Conservation (phyloP, 257 asterid species). For the Penstemon davidsonii region DNA sequence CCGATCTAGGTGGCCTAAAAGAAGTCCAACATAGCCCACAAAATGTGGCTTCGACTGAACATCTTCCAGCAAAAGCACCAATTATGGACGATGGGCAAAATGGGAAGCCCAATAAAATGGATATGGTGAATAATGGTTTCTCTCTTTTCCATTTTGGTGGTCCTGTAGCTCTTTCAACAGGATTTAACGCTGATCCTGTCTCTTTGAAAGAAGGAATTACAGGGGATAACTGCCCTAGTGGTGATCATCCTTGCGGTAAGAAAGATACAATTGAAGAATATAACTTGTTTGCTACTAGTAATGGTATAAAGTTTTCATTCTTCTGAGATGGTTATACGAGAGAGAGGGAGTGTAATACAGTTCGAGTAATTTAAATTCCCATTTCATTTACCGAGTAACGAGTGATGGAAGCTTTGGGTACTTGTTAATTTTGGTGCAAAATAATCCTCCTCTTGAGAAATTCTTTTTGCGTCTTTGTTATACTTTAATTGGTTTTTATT, state of each 20-base stretch:
- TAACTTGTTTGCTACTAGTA: slow-evolving; percentile 82
- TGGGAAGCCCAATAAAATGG: slow-evolving; percentile 45
- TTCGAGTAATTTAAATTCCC: slow-evolving; percentile 23
- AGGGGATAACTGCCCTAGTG: slow-evolving; percentile 35
- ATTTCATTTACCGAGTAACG: slow-evolving; percentile 39
- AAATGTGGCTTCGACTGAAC: no score
- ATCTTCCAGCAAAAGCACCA: slow-evolving; percentile 29
- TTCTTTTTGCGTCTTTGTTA: slow-evolving; percentile 23
- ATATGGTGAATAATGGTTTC: slow-evolving; percentile 53
- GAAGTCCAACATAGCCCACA: slow-evolving; percentile 12
- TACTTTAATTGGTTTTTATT: slow-evolving; percentile 21
- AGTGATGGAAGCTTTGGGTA: slow-evolving; percentile 29
- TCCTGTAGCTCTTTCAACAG: slow-evolving; percentile 75
- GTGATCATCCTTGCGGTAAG: slow-evolving; percentile 43
- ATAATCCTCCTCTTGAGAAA: slow-evolving; percentile 36
- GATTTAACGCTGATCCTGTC: slow-evolving; percentile 10
- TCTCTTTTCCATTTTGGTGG: slow-evolving; percentile 96
- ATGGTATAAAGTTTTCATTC: slow-evolving; percentile 78
- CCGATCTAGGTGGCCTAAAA: slow-evolving; percentile 39
- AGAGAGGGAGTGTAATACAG: slow-evolving; percentile 29
- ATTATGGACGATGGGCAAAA: slow-evolving; percentile 38
- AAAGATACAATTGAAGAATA: slow-evolving; percentile 67
- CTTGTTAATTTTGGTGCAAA: slow-evolving; percentile 19
- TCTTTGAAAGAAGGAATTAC: slow-evolving; percentile 38
- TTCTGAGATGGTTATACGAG: slow-evolving; percentile 49